phyloP scores from a whole-genome alignment of 2,329 filamentous ascomycete species.

The Paraphoma chrysanthemicola region DNA sequence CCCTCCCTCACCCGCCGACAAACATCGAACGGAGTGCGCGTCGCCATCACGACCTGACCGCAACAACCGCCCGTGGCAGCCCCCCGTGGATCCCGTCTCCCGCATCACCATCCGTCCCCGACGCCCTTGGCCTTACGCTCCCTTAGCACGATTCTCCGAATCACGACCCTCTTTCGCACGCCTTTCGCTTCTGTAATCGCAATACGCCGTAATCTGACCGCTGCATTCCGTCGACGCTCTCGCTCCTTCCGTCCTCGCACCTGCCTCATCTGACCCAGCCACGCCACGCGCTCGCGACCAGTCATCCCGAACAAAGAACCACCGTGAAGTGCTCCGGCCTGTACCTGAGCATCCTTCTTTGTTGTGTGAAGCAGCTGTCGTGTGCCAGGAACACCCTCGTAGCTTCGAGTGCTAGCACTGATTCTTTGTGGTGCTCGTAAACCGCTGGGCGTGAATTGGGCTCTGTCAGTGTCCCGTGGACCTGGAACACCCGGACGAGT shows the following conservation, averaged over 20 bases:
- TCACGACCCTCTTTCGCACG: slow-evolving; percentile 42
- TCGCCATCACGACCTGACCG: slow-evolving; percentile 38
- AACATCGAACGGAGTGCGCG: slow-evolving; percentile 44
- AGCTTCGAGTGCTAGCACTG: slow-evolving; percentile 8
- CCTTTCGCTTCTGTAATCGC: slow-evolving; percentile 19
- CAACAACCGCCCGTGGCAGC: slow-evolving; percentile 41
- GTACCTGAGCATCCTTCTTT: slow-evolving; percentile 9
- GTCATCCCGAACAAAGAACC: slow-evolving; percentile 30
- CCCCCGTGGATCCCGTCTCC: slow-evolving; percentile 24
- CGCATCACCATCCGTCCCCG: slow-evolving; percentile 20
- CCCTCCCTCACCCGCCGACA: slow-evolving; percentile 40
- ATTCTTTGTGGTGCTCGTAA: slow-evolving; percentile 25
- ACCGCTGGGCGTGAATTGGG: slow-evolving; percentile 22
- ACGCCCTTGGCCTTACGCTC: slow-evolving; percentile 40
- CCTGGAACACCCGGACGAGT: slow-evolving; percentile 26
- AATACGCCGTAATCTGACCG: slow-evolving; percentile 24
- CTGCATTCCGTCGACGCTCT: slow-evolving; percentile 24
- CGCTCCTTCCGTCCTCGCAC: slow-evolving; percentile 36
- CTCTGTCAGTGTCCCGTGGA: slow-evolving; percentile 20
- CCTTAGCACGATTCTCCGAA: slow-evolving; percentile 44
- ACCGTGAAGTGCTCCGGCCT: slow-evolving; percentile 6
- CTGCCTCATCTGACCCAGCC: slow-evolving; percentile 17
- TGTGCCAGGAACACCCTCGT: slow-evolving; percentile 2
- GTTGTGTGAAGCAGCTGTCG: slow-evolving; percentile 3
- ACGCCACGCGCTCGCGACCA: slow-evolving; percentile 28